These are phyloP conservation scores for Leucoagaricus sp. DNA, from an alignment of 1,284 basidiomycete species.

Conservation along the genomic window DNA sequence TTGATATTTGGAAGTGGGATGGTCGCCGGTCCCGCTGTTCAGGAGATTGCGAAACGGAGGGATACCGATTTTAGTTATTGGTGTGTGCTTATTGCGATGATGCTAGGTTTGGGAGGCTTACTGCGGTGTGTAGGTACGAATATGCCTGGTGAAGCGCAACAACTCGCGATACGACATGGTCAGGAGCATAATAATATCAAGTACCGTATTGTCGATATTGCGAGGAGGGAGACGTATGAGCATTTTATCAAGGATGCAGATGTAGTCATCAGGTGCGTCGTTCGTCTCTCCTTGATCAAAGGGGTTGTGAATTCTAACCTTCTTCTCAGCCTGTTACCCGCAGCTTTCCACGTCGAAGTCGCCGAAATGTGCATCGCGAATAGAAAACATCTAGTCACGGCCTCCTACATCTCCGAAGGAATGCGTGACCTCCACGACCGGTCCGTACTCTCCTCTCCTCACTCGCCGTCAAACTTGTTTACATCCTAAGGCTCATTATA, in stretches of 20 bases:
- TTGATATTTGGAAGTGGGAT: slow-evolving; percentile 90
- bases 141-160: slow-evolving; percentile 59
- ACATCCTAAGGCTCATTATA: neutral
- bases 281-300: neutral
- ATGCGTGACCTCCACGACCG: slow-evolving; percentile 72
- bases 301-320: neutral
- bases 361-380: slow-evolving; percentile 80
- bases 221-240: too few species aligned
- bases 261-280: slow-evolving; percentile 43
- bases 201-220: too few species aligned
- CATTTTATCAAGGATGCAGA: too few species aligned
- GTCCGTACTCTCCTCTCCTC: slow-evolving; percentile 41
- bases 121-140: slow-evolving; percentile 67
- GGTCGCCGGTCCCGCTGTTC: slow-evolving; percentile 85
- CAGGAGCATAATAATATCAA: slow-evolving; percentile 57
- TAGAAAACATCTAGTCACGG: slow-evolving; percentile 84
- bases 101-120: neutral
- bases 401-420: slow-evolving; percentile 86
- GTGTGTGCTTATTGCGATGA: slow-evolving; percentile 46
- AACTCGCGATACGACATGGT: slow-evolving; percentile 40
- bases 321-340: slow-evolving; percentile 71
- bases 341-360: slow-evolving; percentile 72
- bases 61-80: slow-evolving; percentile 75
- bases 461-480: neutral
- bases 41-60: slow-evolving; percentile 58